Evolutionary conservation across 768 basidiomycete species (phyloP), one percentile per base, ranked within the genome.

Genomic region (Phylloporus rhodoxanthus): DNA sequence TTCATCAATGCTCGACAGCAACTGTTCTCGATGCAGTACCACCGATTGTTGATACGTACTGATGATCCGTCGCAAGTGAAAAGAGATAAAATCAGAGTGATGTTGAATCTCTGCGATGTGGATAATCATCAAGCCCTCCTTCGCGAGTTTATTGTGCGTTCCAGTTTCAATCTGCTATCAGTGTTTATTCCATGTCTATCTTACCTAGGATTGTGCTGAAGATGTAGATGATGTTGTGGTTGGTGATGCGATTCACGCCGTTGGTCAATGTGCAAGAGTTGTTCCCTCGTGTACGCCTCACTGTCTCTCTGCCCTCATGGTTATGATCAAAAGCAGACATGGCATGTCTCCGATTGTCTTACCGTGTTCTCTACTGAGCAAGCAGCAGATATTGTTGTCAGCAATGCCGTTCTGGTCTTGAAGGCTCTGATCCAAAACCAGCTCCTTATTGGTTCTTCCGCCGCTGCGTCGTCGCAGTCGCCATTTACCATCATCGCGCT

Each of bases 351-450:
- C 23, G 30, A 45, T 33, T 33, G 28, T 53, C 28, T 37, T 37
- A 8, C 32, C 15, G 8, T 46, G n/a, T 37, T 37, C 29, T 26
- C n/a, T 49, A 17, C 39, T 40, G 29, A 65, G 4, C 48, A 29
- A 25, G 37, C 10, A 17, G n/a, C 42, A 94, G 93, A 91, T 60
- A 68, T 74, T 2, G 78, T 91, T 11, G 86, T 92, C 30, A 84
- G 81, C 57, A 84, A 77, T 51, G 86, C 91, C 1, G 87, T 97
- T 32, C 68, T 92, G 41, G 89, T 91, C 8, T 78, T 96, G 43
- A 93, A 95, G 66, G 75, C 81, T 19, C 79, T 96, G 21, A 82
- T 95, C 15, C 88, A 94, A 54, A 72, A 75, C 26, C 83, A 84
- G 50, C 72, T 84, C 21, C 70, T 64, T 26, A 68, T 69, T 14